Evolutionary conservation across 345 rosid genomes (phyloP).

Genomic region (Noccaea caerulescens): DNA sequence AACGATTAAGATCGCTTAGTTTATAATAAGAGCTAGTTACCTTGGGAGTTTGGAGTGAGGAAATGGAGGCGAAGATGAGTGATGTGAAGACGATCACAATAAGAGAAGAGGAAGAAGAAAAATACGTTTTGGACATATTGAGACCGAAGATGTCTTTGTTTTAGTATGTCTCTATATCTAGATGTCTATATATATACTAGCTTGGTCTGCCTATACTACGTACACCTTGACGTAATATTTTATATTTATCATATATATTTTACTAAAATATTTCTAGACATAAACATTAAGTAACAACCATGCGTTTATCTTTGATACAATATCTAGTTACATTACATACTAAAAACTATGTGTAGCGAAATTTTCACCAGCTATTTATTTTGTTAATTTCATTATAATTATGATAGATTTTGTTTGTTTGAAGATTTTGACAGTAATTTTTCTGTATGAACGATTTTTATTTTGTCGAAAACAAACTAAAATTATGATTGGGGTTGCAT

Average conservation of each 20-base stretch:
- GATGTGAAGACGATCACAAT: constrained; percentile 24
- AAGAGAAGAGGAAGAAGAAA: constrained; percentile 13
- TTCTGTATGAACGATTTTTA: too few relatives aligned
- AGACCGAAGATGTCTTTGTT: constrained; percentile 8
- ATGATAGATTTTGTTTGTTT: too few relatives aligned
- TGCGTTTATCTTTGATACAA: neutral
- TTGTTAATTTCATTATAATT: too few relatives aligned
- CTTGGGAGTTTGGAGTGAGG: constrained; percentile 27
- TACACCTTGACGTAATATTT: neutral
- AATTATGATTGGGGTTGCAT: too few relatives aligned
- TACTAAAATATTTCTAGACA: neutral
- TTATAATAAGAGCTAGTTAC: constrained; percentile 11
- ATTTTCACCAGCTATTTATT: too few relatives aligned
- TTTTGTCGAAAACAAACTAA: too few relatives aligned
- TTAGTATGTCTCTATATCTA: constrained; percentile 7
- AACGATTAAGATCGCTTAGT: neutral
- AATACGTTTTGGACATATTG: neutral
- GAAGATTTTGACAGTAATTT: too few relatives aligned
- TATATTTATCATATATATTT: neutral
- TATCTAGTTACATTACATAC: too few relatives aligned
- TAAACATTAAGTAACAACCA: neutral
- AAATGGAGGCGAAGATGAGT: constrained; percentile 23
- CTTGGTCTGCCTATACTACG: neutral
- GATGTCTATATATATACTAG: neutral
- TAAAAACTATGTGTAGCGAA: too few relatives aligned